Percentiles rank a stretch among this genome's conserved stretches.
Evolutionary conservation across 1,139 yeast species (phyloP).

Genomic region (Candida glucosophila): DNA sequence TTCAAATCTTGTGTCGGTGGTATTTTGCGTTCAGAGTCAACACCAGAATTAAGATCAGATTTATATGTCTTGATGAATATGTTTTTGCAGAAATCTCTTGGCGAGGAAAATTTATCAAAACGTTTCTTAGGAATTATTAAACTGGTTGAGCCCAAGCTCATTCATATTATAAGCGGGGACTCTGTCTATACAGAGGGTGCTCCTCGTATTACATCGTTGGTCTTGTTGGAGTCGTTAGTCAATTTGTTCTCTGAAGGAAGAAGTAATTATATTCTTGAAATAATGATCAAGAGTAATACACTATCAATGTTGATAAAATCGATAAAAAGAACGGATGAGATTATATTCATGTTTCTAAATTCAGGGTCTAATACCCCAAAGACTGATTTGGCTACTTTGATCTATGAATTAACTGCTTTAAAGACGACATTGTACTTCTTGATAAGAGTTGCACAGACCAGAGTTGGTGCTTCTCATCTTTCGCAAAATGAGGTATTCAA

Average conservation of each 20-base stretch:
- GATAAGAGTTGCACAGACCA: constrained; percentile 65
- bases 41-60: constrained; percentile 65
- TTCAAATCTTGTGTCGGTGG: constrained; percentile 72
- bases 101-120: constrained; percentile 29
- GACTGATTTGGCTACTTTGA: constrained; percentile 32
- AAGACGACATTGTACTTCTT: constrained; percentile 64
- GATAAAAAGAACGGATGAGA: constrained; percentile 59
- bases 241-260: constrained; percentile 43
- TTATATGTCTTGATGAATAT: constrained; percentile 66
- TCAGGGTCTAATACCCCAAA: constrained; percentile 14
- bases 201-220: constrained; percentile 66
- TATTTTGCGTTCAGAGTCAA: constrained; percentile 58
- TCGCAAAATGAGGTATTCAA: constrained; percentile 68
- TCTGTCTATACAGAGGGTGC: constrained; percentile 75
- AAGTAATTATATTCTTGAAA: constrained; percentile 51
- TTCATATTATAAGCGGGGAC: constrained; percentile 66
- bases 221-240: constrained; percentile 62
- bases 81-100: constrained; percentile 46
- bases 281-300: constrained; percentile 57
- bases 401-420: constrained; percentile 70
- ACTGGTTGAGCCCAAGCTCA: constrained; percentile 51
- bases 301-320: constrained; percentile 58
- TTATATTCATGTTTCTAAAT: constrained; percentile 29
- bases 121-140: constrained; percentile 47
- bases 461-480: constrained; percentile 68